These are phyloP conservation scores for Eucalyptus albens DNA, from an alignment of 345 rosid species.

Conservation along the genomic window DNA sequence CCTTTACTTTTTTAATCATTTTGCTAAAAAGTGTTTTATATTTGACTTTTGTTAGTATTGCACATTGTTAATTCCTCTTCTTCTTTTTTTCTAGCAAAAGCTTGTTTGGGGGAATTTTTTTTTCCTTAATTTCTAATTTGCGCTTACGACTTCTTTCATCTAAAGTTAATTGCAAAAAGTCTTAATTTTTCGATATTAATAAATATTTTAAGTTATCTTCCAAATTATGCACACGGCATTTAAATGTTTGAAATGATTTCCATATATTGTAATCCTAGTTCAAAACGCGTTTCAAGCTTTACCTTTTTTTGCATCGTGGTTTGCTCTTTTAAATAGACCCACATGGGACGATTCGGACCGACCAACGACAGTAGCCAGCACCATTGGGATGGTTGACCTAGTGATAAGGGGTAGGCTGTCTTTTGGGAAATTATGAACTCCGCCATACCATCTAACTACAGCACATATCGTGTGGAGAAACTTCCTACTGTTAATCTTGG, in stretches of 20 bases:
- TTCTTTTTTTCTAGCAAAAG: no score
- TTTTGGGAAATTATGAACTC: background rate
- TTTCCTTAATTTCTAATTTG: background rate
- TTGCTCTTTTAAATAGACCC: no score
- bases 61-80: background rate
- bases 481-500: accelerated
- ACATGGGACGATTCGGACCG: background rate
- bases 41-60: background rate
- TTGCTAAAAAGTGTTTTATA: background rate
- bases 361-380: background rate
- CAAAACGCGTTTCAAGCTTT: background rate
- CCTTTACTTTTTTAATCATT: no score
- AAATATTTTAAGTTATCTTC: background rate
- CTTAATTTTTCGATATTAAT: background rate
- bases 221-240: background rate
- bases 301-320: background rate
- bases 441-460: accelerated
- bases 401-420: background rate
- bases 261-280: background rate
- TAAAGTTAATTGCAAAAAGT: background rate
- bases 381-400: background rate
- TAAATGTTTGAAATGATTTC: background rate
- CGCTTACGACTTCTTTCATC: background rate
- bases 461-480: accelerated
- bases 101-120: no score